These are phyloP conservation scores for Tetradesmus obliquus DNA, from an alignment of 139 green algal genomes.

Conservation along the genomic window DNA sequence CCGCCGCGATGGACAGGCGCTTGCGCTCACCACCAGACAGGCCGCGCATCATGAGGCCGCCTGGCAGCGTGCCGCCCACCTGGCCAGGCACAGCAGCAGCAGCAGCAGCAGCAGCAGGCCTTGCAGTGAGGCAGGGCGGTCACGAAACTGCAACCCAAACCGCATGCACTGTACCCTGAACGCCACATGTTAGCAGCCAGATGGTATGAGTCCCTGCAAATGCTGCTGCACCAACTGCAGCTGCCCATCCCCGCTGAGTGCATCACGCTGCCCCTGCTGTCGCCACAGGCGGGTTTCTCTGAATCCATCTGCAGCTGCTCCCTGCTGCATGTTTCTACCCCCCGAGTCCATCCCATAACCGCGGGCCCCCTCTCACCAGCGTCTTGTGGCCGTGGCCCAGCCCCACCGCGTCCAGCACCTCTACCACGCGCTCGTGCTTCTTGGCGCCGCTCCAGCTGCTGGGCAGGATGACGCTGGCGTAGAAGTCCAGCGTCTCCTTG, in stretches of 20 bases:
- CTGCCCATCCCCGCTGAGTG: background rate
- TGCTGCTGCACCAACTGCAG: background rate
- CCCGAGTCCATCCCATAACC: background rate
- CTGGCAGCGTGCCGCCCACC: constrained; percentile 75
- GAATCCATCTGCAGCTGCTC: background rate
- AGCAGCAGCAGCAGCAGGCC: background rate
- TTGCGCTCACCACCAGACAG: constrained; percentile 88
- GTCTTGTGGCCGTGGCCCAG: constrained; percentile 20
- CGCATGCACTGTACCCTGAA: too few species aligned
- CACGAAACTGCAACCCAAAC: too few species aligned
- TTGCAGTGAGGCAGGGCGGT: background rate
- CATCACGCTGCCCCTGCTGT: background rate
- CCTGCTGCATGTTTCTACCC: background rate
- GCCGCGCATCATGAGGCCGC: constrained; percentile 75
- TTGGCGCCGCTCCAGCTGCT: background rate
- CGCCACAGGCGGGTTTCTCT: too few species aligned
- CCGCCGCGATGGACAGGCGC: constrained; percentile 83
- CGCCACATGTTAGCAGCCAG: too few species aligned
- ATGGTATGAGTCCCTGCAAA: too few species aligned
- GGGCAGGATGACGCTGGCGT: constrained; percentile 41
- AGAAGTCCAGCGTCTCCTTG: constrained; percentile 51
- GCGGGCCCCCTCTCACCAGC: constrained; percentile 28
- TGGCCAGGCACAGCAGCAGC: background rate
- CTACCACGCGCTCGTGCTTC: background rate
- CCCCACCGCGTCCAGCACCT: constrained; percentile 34